Base-by-base conservation (phyloP, 257 asterid genomes). In the Solanum pimpinellifolium region DNA sequence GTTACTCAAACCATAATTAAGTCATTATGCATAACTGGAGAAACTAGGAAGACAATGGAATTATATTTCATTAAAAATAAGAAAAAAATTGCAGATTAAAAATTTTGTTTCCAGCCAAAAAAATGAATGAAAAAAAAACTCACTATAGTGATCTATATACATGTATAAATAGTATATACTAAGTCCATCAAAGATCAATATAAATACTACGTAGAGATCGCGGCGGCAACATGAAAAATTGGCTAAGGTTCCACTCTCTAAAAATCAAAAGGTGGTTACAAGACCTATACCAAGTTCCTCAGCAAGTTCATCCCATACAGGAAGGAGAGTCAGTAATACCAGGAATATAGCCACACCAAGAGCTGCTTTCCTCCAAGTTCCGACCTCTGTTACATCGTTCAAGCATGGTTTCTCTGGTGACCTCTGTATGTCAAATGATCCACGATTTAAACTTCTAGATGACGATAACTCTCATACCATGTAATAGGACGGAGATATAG, bases 221-320 rank as follows among this genome's bases (percentile, higher is more conserved):
- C 4, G 85, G 9, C 44, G 27, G 35, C 35, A 33, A 80, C 69
- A 29, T 87, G 90, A 92, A 94, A 70, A 93, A 93, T 86, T 90
- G 92, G 89, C 68, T 31, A 84, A 84, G 87, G 21, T 42, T 33
- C 27, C 35, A 44, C 68, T 66, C 87, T 41, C 39, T 65, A 31
- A 76, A 77, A 35, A 83, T 92, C 91, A 94, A 46, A 95, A 92
- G 23, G 94, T 87, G 85, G 95, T 89, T 25, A 93, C 93, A 52
- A 96, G 95, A 60, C 99, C 98, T 77, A 97, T 93, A 85, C 99
- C 98, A 42, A 97, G 87, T 91, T 97, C 98, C 89, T 97, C 99
- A 6, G 98, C 99, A 2, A 97, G 95, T 88, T 97, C 99, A 78
- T 95, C 98, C 99, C 98, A 95, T 80, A 97, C 97, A 1, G 98